A percentile compares a stretch with the other conserved stretches of the same genome.
phyloP scores from a whole-genome alignment of 129 eudicot species.

The Dittrichia graveolens region DNA sequence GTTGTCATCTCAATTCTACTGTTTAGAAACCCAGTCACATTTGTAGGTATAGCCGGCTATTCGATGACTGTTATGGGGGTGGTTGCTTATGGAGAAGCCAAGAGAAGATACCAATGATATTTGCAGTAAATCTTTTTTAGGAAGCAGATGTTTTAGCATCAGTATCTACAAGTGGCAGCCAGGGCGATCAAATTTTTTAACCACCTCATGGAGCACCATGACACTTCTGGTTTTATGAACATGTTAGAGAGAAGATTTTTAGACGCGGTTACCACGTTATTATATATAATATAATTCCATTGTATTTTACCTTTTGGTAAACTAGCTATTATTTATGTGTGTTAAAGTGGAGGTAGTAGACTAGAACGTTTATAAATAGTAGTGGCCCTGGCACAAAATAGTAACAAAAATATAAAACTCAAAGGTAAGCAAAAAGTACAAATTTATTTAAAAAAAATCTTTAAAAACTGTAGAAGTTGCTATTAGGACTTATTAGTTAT shows the following conservation, averaged over 20 bases:
- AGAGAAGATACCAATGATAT: constrained; percentile 66
- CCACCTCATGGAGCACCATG: constrained; percentile 1
- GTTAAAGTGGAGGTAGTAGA: not conserved
- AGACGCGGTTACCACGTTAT: constrained; percentile 4
- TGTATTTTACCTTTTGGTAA: not conserved
- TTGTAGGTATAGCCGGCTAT: constrained; percentile 84
- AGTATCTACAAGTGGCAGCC: constrained; percentile 20
- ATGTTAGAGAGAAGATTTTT: constrained; percentile 1
- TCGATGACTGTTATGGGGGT: constrained; percentile 91
- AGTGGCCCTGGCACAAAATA: too few species aligned
- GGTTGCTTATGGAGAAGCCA: constrained; percentile 91
- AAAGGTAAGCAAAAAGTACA: too few species aligned
- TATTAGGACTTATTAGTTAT: too few species aligned
- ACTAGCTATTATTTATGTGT: constrained; percentile 9
- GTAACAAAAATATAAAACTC: too few species aligned
- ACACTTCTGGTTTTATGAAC: constrained; percentile 9
- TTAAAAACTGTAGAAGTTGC: too few species aligned
- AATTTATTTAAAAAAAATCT: too few species aligned
- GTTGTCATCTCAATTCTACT: constrained; percentile 90
- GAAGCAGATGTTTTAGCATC: not conserved
- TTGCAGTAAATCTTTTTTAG: not conserved
- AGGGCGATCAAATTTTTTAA: constrained; percentile 8
- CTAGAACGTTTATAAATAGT: too few species aligned
- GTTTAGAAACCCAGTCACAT: constrained; percentile 83
- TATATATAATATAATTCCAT: not conserved